Percentiles rank a stretch among this genome's conserved stretches.
Conservation (phyloP, 139 green algal genomes). For the Desmodesmus armatus region DNA sequence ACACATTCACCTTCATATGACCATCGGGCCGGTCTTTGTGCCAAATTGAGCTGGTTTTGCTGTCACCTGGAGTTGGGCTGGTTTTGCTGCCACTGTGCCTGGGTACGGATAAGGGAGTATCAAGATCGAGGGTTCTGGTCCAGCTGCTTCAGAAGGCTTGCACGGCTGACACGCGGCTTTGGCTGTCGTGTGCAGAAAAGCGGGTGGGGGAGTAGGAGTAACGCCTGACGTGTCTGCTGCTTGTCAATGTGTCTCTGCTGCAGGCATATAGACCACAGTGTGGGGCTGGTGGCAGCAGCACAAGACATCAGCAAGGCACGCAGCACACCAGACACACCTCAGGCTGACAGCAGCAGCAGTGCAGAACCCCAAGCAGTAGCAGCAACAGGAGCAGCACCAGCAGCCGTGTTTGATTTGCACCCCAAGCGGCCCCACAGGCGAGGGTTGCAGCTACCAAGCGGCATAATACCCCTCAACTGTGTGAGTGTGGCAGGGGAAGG, state of each 20-base stretch:
- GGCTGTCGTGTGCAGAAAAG: too few relatives aligned
- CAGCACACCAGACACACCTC: constrained; percentile 9
- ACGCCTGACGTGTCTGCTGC: not conserved
- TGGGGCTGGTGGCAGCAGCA: not conserved
- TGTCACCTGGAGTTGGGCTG: too few relatives aligned
- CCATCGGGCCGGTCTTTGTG: too few relatives aligned
- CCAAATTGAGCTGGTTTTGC: too few relatives aligned
- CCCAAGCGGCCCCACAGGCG: constrained; percentile 43
- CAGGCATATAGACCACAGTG: constrained; percentile 45
- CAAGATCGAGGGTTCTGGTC: too few relatives aligned
- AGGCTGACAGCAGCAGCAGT: constrained; percentile 23
- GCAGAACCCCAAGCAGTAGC: not conserved
- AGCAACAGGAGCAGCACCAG: not conserved
- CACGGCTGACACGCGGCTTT: too few relatives aligned
- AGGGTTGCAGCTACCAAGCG: constrained; percentile 29
- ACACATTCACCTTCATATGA: not conserved
- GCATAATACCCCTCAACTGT: constrained; percentile 48
- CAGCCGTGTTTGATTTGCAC: constrained; percentile 56
- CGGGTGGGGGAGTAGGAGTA: too few relatives aligned
- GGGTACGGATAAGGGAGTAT: too few relatives aligned
- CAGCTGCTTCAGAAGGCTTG: too few relatives aligned
- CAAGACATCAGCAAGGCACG: not conserved
- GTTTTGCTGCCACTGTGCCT: too few relatives aligned
- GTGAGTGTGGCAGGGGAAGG: not conserved
- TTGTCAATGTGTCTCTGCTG: not conserved